Percentiles rank a stretch among this genome's conserved stretches.
These are phyloP conservation scores for Aureoboletus auriporus DNA, from an alignment of 768 basidiomycete genomes.

Conservation along the genomic window DNA sequence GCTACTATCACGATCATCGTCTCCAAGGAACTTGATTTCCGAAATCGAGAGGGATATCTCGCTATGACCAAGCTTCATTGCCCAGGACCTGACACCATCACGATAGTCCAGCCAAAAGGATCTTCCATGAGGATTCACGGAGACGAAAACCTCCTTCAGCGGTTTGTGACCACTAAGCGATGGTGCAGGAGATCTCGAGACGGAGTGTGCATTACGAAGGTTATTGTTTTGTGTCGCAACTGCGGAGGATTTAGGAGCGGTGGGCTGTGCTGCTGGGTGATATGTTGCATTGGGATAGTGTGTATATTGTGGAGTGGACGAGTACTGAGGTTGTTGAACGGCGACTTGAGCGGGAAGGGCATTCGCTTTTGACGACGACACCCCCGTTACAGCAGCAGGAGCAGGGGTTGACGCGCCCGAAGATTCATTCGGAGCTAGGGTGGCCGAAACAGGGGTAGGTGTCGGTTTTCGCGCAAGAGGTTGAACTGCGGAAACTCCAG, in stretches of 20 bases:
- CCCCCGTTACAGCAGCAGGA: conserved; percentile 7
- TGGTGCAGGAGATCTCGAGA: conserved; percentile 30
- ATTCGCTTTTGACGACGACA: conserved; percentile 14
- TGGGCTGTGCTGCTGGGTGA: conserved; percentile 28
- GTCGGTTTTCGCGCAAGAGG: conserved; percentile 26
- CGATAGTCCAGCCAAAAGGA: conserved; percentile 55
- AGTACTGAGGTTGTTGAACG: conserved; percentile 29
- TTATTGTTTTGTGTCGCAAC: conserved; percentile 8
- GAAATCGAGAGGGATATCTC: conserved; percentile 56
- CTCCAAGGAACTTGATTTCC: conserved; percentile 50
- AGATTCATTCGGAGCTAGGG: conserved; percentile 19
- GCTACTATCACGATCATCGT: conserved; percentile 57
- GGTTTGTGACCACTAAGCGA: conserved; percentile 37
- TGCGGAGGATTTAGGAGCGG: conserved; percentile 14
- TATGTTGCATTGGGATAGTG: conserved; percentile 59
- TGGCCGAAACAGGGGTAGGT: conserved; percentile 18
- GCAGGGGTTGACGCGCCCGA: conserved; percentile 18
- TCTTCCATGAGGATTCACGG: conserved; percentile 57
- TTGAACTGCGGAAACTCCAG: conserved; percentile 12
- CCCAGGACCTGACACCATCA: conserved; percentile 76
- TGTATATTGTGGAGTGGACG: conserved; percentile 34
- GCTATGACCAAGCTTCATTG: conserved; percentile 52
- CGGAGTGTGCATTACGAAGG: conserved; percentile 25
- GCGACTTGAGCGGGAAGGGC: conserved; percentile 31
- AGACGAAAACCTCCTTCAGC: conserved; percentile 50